phyloP scores from a whole-genome alignment of 148 eudicot species.

The Rhododendron henanense region DNA sequence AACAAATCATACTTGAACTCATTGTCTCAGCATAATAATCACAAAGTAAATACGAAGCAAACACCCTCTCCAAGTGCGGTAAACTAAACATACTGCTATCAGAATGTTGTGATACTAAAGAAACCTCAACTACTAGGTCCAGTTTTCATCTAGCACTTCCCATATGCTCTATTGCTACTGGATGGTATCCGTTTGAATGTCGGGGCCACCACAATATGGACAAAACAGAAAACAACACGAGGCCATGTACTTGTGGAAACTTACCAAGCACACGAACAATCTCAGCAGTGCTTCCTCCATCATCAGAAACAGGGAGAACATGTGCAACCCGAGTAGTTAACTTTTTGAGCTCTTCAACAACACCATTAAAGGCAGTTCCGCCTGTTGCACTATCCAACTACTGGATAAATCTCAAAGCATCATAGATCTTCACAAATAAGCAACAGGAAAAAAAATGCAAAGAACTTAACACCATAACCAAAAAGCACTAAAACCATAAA shows the following conservation, averaged over 20 bases:
- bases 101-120: not conserved
- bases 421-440: not conserved
- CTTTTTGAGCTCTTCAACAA: constrained; percentile 89
- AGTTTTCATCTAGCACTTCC: not conserved
- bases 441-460: not conserved
- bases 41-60: not conserved
- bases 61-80: not conserved
- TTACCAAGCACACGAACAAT: constrained; percentile 97
- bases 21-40: not conserved
- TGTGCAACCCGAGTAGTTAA: constrained; percentile 88
- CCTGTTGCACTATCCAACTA: constrained; percentile 41
- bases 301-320: constrained; percentile 98
- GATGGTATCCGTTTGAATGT: not conserved
- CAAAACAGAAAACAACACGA: constrained; percentile 7
- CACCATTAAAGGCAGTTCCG: constrained; percentile 96
- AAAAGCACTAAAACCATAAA: constrained; percentile 6
- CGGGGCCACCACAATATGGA: not conserved
- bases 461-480: not conserved
- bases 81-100: not conserved
- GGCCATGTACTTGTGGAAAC: constrained; percentile 7
- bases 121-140: not conserved
- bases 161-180: not conserved
- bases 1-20: not conserved
- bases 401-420: not conserved
- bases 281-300: constrained; percentile 99